Conservation (phyloP, 1,284 basidiomycete species). For the Naganishia sp. region DNA sequence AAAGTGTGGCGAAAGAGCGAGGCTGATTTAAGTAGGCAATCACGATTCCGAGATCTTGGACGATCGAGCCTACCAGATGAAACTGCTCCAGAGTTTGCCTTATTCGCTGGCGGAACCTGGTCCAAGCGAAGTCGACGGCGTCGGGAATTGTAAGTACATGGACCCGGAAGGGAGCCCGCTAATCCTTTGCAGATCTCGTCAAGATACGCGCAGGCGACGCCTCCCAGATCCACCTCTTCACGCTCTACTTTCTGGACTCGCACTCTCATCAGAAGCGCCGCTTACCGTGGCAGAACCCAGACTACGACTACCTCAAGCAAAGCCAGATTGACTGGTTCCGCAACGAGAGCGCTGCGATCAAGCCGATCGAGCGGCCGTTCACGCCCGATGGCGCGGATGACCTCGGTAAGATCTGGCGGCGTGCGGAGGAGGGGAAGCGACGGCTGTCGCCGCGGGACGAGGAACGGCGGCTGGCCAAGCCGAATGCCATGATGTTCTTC, state of each 20-base stretch:
- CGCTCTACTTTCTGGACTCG: slow-evolving; percentile 91
- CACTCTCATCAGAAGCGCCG: slow-evolving; percentile 68
- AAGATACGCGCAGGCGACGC: slow-evolving; percentile 56
- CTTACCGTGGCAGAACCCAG: slow-evolving; percentile 48
- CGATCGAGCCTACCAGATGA: slow-evolving; percentile 64
- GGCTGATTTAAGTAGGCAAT: slow-evolving; percentile 59
- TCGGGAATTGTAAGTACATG: slow-evolving; percentile 68
- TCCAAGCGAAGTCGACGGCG: slow-evolving; percentile 77
- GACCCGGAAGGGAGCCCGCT: background rate
- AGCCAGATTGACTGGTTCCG: slow-evolving; percentile 85
- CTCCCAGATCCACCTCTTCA: slow-evolving; percentile 83
- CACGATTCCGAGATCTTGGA: slow-evolving; percentile 76
- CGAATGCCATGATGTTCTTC: slow-evolving; percentile 92
- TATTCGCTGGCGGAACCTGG: slow-evolving; percentile 79
- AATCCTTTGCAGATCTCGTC: slow-evolving; percentile 43
- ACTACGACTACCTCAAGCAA: slow-evolving; percentile 76
- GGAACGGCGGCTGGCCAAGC: slow-evolving; percentile 71
- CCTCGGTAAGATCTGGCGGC: slow-evolving; percentile 63
- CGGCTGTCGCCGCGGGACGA: slow-evolving; percentile 14
- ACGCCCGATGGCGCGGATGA: slow-evolving; percentile 70
- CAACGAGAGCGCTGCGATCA: slow-evolving; percentile 69
- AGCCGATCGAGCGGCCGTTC: slow-evolving; percentile 76
- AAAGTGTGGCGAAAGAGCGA: background rate
- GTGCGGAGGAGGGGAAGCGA: background rate
- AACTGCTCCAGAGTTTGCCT: slow-evolving; percentile 73